These are phyloP conservation scores for Cucumis hystrix DNA, from an alignment of 306 rosid genomes.

Conservation along the genomic window DNA sequence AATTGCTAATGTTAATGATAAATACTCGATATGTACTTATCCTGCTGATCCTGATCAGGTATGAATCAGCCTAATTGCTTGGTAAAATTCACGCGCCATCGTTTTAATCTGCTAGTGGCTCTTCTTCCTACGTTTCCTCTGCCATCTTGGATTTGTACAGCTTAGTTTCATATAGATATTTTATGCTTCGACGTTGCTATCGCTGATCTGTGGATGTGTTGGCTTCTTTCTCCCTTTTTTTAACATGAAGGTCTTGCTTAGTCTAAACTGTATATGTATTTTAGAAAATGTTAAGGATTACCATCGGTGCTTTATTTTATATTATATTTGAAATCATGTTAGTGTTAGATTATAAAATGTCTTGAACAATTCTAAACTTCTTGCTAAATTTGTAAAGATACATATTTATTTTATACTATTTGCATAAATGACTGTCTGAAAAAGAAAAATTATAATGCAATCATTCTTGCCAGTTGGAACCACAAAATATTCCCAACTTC, in stretches of 20 bases:
- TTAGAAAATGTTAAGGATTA: not conserved
- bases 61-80: not conserved
- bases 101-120: not conserved
- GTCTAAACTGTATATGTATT: not conserved
- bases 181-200: not conserved
- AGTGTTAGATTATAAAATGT: not conserved
- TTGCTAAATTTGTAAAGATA: not conserved
- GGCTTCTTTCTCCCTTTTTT: not conserved
- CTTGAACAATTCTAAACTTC: not conserved
- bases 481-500: not conserved
- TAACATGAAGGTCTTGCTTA: not conserved
- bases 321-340: not conserved
- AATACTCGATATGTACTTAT: conserved; percentile 58
- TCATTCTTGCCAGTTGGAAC: not conserved
- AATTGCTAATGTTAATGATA: conserved; percentile 67
- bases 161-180: not conserved
- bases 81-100: not conserved
- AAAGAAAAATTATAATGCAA: not conserved
- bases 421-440: not conserved
- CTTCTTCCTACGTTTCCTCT: not conserved
- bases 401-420: not conserved
- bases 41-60: conserved; percentile 91
- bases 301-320: not conserved
- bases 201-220: not conserved
- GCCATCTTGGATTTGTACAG: not conserved